These are phyloP conservation scores for Ganoderma lingzhi DNA, from an alignment of 1,284 basidiomycete genomes.

Conservation along the genomic window DNA sequence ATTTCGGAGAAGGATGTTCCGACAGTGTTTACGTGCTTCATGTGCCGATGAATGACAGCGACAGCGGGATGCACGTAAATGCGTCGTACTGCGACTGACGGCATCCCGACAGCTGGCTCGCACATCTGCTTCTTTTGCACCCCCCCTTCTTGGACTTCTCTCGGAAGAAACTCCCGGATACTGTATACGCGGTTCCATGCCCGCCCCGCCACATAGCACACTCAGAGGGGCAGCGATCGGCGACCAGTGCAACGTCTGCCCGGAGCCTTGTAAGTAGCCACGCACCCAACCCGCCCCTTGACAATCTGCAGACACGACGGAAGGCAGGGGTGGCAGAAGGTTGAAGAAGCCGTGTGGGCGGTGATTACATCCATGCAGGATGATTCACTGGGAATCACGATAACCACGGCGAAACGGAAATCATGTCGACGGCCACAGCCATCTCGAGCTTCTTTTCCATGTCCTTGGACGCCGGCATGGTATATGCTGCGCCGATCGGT, in stretches of 20 bases:
- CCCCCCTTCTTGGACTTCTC: not conserved
- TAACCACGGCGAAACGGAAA: not conserved
- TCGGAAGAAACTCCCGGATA: not conserved
- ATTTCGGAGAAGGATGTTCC: not conserved
- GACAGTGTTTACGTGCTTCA: not conserved
- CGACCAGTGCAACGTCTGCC: not conserved
- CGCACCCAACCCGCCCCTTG: not conserved
- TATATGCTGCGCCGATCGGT: not conserved
- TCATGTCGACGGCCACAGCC: conserved; percentile 2
- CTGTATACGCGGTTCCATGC: not conserved
- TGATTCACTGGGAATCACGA: not conserved
- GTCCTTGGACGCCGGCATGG: not conserved
- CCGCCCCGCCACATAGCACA: not conserved
- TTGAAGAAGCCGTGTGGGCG: not conserved
- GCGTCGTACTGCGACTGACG: conserved; percentile 5
- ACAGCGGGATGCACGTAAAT: not conserved
- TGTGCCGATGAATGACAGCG: not conserved
- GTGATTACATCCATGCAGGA: not conserved
- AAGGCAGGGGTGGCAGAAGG: not conserved
- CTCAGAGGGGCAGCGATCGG: not conserved
- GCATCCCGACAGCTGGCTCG: conserved; percentile 7
- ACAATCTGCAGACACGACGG: not conserved
- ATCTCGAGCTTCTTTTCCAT: conserved; percentile 1
- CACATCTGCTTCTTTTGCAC: conserved; percentile 4
- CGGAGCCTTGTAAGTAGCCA: not conserved